These are phyloP conservation scores for Pythium folliculosum DNA, from an alignment of 352 stramenopile species.

Conservation along the genomic window DNA sequence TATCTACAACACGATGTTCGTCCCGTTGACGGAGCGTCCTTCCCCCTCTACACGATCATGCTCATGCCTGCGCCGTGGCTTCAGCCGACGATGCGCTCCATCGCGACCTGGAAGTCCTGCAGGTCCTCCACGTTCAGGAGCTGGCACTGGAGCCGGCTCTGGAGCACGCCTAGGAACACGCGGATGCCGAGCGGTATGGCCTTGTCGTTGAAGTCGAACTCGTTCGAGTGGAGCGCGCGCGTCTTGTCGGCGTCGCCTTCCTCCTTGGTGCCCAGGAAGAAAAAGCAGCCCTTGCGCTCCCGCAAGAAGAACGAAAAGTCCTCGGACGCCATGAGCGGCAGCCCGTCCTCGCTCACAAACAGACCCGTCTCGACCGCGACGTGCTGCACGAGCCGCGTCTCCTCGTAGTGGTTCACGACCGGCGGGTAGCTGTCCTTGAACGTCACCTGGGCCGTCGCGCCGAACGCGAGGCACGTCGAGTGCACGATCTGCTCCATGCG, in stretches of 20 bases:
- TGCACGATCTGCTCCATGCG: constrained; percentile 85
- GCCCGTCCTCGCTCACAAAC: constrained; percentile 75
- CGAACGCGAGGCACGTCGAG: constrained; percentile 82
- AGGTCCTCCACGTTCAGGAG: constrained; percentile 71
- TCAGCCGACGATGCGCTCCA: constrained; percentile 64
- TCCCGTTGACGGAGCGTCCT: neutral
- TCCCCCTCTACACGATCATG: constrained; percentile 19
- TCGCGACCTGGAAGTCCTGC: constrained; percentile 75
- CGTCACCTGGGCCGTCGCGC: constrained; percentile 62
- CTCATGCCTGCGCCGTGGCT: constrained; percentile 23
- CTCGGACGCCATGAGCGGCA: constrained; percentile 93
- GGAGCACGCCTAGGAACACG: constrained; percentile 72
- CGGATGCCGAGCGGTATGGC: constrained; percentile 79
- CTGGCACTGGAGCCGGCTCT: constrained; percentile 65
- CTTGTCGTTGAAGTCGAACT: constrained; percentile 88
- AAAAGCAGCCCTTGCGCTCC: constrained; percentile 83
- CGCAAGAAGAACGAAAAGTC: constrained; percentile 93
- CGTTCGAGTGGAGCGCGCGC: constrained; percentile 74
- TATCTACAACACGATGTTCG: neutral
- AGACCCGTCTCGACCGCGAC: constrained; percentile 69
- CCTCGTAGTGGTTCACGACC: constrained; percentile 77
- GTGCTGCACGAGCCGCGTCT: constrained; percentile 79
- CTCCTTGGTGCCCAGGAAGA: constrained; percentile 84
- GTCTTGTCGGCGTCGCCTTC: constrained; percentile 51
- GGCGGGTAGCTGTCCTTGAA: constrained; percentile 77